phyloP scores from a whole-genome alignment of 2,329 filamentous ascomycete species.

The Curvularia sp. region DNA sequence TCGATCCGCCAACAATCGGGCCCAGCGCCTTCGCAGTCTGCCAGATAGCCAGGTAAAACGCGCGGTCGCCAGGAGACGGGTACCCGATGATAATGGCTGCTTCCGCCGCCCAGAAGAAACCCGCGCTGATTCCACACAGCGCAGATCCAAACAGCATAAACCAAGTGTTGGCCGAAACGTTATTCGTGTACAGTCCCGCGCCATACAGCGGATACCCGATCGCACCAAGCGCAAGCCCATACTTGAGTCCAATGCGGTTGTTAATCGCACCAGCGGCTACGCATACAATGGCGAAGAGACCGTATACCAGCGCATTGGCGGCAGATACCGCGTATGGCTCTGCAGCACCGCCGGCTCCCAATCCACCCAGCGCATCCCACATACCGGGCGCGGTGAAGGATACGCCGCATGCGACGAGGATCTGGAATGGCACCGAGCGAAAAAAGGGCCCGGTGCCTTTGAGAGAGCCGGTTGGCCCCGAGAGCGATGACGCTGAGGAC shows the following conservation, averaged over 20 bases:
- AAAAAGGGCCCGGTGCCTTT: slow-evolving; percentile 33
- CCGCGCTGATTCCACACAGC: slow-evolving; percentile 50
- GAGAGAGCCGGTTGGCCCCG: slow-evolving; percentile 21
- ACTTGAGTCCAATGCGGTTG: slow-evolving; percentile 46
- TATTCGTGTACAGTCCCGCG: slow-evolving; percentile 52
- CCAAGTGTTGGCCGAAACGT: slow-evolving; percentile 49
- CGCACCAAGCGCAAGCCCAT: slow-evolving; percentile 52
- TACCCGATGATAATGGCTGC: slow-evolving; percentile 54
- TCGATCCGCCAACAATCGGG: slow-evolving; percentile 59
- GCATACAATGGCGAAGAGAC: slow-evolving; percentile 43
- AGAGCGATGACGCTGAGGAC: slow-evolving; percentile 18
- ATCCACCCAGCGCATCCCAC: slow-evolving; percentile 46
- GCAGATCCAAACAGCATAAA: slow-evolving; percentile 51
- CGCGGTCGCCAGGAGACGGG: slow-evolving; percentile 47
- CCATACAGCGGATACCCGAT: slow-evolving; percentile 53
- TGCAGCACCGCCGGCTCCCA: slow-evolving; percentile 45
- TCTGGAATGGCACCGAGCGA: slow-evolving; percentile 45
- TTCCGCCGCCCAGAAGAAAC: slow-evolving; percentile 54
- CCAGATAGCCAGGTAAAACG: slow-evolving; percentile 48
- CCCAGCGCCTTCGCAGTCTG: slow-evolving; percentile 46
- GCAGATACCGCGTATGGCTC: slow-evolving; percentile 45
- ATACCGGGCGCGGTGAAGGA: slow-evolving; percentile 46
- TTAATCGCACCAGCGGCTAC: slow-evolving; percentile 48
- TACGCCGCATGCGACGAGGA: slow-evolving; percentile 44
- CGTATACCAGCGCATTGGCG: slow-evolving; percentile 45